Evolutionary conservation across 176 grass and related monocot genomes (phyloP).

Genomic region (Rhynchospora pubera): DNA sequence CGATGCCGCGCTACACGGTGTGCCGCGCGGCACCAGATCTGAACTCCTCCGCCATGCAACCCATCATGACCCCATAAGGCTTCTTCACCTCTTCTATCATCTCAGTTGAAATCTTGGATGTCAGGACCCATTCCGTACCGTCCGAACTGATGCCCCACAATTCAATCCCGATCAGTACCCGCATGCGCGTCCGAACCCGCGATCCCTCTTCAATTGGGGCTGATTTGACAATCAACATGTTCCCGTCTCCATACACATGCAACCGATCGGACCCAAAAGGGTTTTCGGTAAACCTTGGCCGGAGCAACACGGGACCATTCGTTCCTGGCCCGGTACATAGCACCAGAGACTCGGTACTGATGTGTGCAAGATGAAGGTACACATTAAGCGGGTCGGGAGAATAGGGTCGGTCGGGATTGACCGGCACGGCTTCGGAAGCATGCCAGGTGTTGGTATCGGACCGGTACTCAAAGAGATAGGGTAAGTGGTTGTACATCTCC

Average conservation of each 20-base stretch:
- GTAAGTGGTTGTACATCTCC: constrained; percentile 56
- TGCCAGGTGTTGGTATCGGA: constrained; percentile 64
- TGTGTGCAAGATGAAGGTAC: constrained; percentile 55
- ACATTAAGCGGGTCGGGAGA: constrained; percentile 14
- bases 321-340: constrained; percentile 28
- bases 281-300: constrained; percentile 59
- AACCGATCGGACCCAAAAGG: constrained; percentile 32
- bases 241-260: constrained; percentile 83
- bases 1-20: no score
- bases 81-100: constrained; percentile 56
- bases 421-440: constrained; percentile 32
- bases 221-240: constrained; percentile 65
- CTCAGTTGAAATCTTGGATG: constrained; percentile 39
- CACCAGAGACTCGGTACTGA: constrained; percentile 55
- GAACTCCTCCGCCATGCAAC: constrained; percentile 75
- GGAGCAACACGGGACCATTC: constrained; percentile 41
- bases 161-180: constrained; percentile 58
- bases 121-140: constrained; percentile 57
- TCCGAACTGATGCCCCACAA: constrained; percentile 47
- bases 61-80: constrained; percentile 83
- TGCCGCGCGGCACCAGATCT: no score
- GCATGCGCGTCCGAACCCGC: constrained; percentile 34
- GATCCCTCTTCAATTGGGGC: constrained; percentile 32
- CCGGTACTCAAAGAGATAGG: constrained; percentile 77
- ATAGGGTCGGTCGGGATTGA: not conserved